Conservation (phyloP, 768 basidiomycete species). For the Podaxis sp. region DNA sequence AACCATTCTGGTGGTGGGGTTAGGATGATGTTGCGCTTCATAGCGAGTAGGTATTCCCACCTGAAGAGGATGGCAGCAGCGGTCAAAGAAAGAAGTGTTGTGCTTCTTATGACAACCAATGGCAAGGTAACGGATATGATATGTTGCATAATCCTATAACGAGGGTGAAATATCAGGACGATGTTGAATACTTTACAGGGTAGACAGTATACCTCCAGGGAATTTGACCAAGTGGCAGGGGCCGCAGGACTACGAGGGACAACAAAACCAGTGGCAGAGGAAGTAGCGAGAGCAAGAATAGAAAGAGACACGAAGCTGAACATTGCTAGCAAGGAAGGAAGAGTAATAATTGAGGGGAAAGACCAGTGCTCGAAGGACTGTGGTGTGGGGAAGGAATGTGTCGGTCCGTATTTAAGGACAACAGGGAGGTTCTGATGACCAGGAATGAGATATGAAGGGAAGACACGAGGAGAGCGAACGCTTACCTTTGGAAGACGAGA, state of each 20-base stretch:
- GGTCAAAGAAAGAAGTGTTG: constrained; percentile 56
- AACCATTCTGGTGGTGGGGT: constrained; percentile 28
- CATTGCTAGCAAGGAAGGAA: constrained; percentile 27
- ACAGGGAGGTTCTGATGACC: constrained; percentile 19
- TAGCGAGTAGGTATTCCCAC: constrained; percentile 32
- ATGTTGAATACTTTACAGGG: constrained; percentile 1
- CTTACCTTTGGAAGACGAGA: constrained; percentile 14
- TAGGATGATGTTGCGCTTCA: constrained; percentile 9
- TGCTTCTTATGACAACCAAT: constrained; percentile 51
- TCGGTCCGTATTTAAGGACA: constrained; percentile 27
- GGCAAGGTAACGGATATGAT: constrained; percentile 64
- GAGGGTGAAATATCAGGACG: constrained; percentile 10
- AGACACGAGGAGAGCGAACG: constrained; percentile 13
- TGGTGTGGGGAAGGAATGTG: constrained; percentile 25
- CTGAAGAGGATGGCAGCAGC: constrained; percentile 73
- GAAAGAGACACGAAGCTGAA: constrained; percentile 39
- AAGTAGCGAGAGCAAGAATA: constrained; percentile 41
- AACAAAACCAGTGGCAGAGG: constrained; percentile 39
- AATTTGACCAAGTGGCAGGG: constrained; percentile 44
- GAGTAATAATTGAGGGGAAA: neutral
- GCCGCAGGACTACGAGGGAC: constrained; percentile 36
- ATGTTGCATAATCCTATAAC: constrained; percentile 46
- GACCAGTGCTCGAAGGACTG: constrained; percentile 25
- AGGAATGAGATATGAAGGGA: constrained; percentile 31
- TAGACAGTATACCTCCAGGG: constrained; percentile 42